Base-by-base conservation (phyloP, 208 protist species). In the Crithidia expoeki region DNA sequence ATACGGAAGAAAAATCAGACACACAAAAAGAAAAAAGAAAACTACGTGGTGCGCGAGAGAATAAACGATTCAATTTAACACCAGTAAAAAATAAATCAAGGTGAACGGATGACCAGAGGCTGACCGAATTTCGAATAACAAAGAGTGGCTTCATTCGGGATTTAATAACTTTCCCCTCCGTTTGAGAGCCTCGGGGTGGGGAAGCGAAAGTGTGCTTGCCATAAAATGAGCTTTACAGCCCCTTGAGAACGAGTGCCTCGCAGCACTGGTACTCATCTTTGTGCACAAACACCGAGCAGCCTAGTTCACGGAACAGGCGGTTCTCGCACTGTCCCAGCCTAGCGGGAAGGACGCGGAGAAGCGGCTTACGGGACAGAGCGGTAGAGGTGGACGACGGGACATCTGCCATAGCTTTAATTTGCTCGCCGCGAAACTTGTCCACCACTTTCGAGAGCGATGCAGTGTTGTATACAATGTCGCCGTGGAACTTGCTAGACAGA, bases 401-500 rank as follows among this genome's bases (percentile, higher is more conserved):
- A 4, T 28, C 34, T 9, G n/a, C 47, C 19, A 30, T 14, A 57
- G 28, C 2, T 27, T 58, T 46, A 1, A 40, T 25, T 44, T 81
- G 65, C 42, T 72, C 49, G 4, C 70, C 56, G 27, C 77, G 77
- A 14, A 64, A 49, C 50, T 44, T 61, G 30, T 77, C 65, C 55
- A 79, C 32, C n/a, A 64, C 72, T 11, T 50, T 53, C 38, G 75
- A 72, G 16, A 87, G 69, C 21, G 76, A 83, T 4, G 44, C 63
- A 25, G 70, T 72, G 60, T 81, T 69, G 71, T 85, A 88, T 16
- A 70, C 68, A 21, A 72, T 55, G 40, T 88, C 83, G 32, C 68
- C 79, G 52, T 85, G 76, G 23, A 84, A 76, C 71, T 88, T 88
- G 57, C 52, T 68, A 33, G 76, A 65, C 32, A 83, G 53, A 28